Evolutionary conservation across 2,329 filamentous ascomycete species (phyloP).

Genomic region (Neonectria ditissima): DNA sequence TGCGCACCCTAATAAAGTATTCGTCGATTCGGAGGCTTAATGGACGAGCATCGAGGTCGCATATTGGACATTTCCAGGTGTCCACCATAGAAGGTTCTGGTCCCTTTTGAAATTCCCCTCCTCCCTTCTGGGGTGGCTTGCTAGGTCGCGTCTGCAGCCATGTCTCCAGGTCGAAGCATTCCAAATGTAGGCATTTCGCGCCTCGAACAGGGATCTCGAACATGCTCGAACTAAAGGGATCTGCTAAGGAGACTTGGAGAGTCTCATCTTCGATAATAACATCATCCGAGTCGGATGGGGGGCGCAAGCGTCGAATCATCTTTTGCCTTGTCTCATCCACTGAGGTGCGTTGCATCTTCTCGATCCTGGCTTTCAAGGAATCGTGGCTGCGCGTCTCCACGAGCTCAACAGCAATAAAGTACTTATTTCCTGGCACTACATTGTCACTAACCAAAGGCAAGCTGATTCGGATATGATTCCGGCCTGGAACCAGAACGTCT

Average conservation of each 20-base stretch:
- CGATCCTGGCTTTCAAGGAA: constrained; percentile 56
- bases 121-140: constrained; percentile 49
- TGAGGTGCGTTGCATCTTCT: constrained; percentile 52
- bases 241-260: constrained; percentile 70
- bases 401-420: constrained; percentile 77
- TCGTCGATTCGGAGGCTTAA: constrained; percentile 76
- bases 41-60: constrained; percentile 81
- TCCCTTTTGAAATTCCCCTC: constrained; percentile 22
- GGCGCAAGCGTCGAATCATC: constrained; percentile 64
- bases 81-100: constrained; percentile 70
- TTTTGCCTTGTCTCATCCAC: constrained; percentile 63
- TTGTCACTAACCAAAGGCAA: constrained; percentile 48
- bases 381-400: constrained; percentile 67
- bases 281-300: constrained; percentile 63
- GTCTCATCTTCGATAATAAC: constrained; percentile 68
- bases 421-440: constrained; percentile 46
- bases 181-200: constrained; percentile 76
- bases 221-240: constrained; percentile 74
- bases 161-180: constrained; percentile 90
- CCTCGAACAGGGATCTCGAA: constrained; percentile 81
- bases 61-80: constrained; percentile 90
- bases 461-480: constrained; percentile 71
- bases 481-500: constrained; percentile 64
- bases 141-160: constrained; percentile 77
- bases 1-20: constrained; percentile 75